A percentile compares a stretch with the other conserved stretches of the same genome.
phyloP scores from a whole-genome alignment of 169 alveolate species.

The Plasmodium vivax region DNA sequence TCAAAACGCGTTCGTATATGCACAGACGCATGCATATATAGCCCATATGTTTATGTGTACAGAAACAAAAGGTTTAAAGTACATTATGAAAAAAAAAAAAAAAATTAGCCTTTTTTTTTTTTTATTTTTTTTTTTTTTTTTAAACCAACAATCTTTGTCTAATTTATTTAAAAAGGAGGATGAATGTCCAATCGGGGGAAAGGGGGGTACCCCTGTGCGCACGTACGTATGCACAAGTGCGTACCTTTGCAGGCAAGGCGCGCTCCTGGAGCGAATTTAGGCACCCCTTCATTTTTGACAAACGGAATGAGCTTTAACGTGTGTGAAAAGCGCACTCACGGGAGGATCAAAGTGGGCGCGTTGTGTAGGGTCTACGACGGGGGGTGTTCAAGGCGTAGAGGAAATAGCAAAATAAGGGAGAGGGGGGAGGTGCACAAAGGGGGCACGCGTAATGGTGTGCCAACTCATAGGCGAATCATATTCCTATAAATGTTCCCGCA shows the following conservation, averaged over 20 bases:
- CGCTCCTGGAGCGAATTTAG: constrained; percentile 39
- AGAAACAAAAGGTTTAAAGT: constrained; percentile 7
- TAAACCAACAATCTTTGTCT: constrained; percentile 51
- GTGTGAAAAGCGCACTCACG: constrained; percentile 13
- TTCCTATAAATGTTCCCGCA: too few relatives aligned
- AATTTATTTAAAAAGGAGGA: constrained; percentile 45
- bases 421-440: too few relatives aligned
- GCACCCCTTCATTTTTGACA: constrained; percentile 47
- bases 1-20: constrained; percentile 1
- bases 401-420: not conserved
- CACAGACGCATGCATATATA: constrained; percentile 4
- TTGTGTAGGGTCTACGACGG: not conserved
- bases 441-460: too few relatives aligned
- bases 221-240: not conserved
- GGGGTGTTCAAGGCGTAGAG: not conserved
- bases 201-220: not conserved
- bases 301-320: constrained; percentile 34
- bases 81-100: constrained; percentile 24
- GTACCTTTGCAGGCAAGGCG: not conserved
- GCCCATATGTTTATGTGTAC: constrained; percentile 26
- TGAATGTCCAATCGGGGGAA: constrained; percentile 12
- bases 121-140: constrained; percentile 10
- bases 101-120: not conserved
- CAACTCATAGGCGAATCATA: too few relatives aligned
- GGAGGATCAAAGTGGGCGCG: not conserved